Conservation (phyloP, 140 eudicot genomes). For the Oenanthe javanica region DNA sequence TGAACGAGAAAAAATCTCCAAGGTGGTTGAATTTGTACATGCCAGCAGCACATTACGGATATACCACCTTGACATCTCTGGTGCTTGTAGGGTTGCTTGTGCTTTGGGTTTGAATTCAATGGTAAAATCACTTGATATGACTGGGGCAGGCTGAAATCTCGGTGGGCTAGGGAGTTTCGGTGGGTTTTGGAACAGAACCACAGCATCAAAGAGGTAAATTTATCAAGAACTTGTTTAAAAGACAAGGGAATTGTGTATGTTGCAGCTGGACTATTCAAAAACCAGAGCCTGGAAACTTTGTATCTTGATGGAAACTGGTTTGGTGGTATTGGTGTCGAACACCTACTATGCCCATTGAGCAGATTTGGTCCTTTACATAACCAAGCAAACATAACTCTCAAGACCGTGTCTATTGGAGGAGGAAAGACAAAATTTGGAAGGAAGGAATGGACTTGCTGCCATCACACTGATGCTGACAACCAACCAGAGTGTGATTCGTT, state of each 20-base stretch:
- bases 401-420: slow-evolving; percentile 68
- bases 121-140: slow-evolving; percentile 64
- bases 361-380: slow-evolving; percentile 68
- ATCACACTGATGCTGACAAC: slow-evolving; percentile 56
- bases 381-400: slow-evolving; percentile 66
- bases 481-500: slow-evolving; percentile 49
- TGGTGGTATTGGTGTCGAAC: slow-evolving; percentile 64
- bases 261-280: slow-evolving; percentile 87
- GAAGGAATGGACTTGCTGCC: slow-evolving; percentile 60
- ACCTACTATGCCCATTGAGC: slow-evolving; percentile 83
- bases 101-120: slow-evolving; percentile 76
- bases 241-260: slow-evolving; percentile 78
- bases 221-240: slow-evolving; percentile 59
- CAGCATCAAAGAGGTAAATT: slow-evolving; percentile 57
- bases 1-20: slow-evolving; percentile 37
- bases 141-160: slow-evolving; percentile 58
- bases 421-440: slow-evolving; percentile 53
- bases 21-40: slow-evolving; percentile 73
- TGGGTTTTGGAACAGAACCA: slow-evolving; percentile 82
- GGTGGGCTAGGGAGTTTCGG: slow-evolving; percentile 91
- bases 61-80: slow-evolving; percentile 45
- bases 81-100: slow-evolving; percentile 63
- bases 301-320: slow-evolving; percentile 59
- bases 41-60: slow-evolving; percentile 59
- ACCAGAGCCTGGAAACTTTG: slow-evolving; percentile 45